Evolutionary conservation across 768 basidiomycete genomes (phyloP), one percentile per base, ranked within the genome.

Genomic region (Boletus coccyginus): DNA sequence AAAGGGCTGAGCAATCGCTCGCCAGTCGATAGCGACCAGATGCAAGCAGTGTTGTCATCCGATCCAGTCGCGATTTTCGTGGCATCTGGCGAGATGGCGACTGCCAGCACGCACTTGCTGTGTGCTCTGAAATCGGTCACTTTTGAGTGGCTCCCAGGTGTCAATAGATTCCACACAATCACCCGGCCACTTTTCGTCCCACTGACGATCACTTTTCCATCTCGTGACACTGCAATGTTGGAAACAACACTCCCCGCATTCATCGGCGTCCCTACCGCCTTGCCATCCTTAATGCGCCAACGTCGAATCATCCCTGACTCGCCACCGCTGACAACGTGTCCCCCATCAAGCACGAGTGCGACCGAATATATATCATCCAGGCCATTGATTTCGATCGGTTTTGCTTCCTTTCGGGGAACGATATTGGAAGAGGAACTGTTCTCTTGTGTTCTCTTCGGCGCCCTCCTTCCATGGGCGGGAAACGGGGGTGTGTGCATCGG

Each of bases 81-180:
- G 17, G 19, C 47, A 17, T 60, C 59, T 5, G 40, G 52, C 0
- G 46, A 58, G 13, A 58, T 3, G 35, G 58, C 59, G 3, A 58
- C 45, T 2, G 51, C 32, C 2, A 10, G 3, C 6, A 46, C 55
- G 11, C 7, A 12, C 2, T 7, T 2, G 7, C 1, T 21, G 47
- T 55, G 46, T 9, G 6, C 55, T 21, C 31, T 19, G 4, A 38
- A 41, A 4, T 53, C 42, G 19, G 8, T 1, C 19, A 36, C 29
- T 4, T 50, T 38, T 3, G n/a, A 7, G 38, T 45, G 35, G 8
- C 17, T 44, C 39, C 46, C 36, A 8, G 19, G n/a, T n/a, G n/a
- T n/a, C n/a, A n/a, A n/a, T n/a, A n/a, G 36, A 33, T 45, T 17
- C 57, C 57, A 54, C 16, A 58, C 52, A 2, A 8, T 39, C 11